Evolutionary conservation across 352 stramenopile genomes (phyloP).

Genomic region (Thraustotheca clavata): DNA sequence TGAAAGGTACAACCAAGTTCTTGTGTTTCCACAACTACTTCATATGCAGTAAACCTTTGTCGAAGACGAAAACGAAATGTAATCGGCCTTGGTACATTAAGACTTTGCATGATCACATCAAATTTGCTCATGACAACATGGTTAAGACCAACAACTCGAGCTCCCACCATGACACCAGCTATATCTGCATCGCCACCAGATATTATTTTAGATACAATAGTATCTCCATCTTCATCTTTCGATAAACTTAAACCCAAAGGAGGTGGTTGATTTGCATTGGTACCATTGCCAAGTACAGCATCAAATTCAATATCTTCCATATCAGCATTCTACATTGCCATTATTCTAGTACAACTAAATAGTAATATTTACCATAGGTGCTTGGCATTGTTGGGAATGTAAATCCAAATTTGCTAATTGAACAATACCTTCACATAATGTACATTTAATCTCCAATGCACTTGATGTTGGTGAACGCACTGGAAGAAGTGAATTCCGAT

Average conservation of each 20-base stretch:
- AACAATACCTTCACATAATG: constrained; percentile 43
- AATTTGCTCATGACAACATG: constrained; percentile 46
- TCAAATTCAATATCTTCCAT: constrained; percentile 16
- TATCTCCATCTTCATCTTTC: constrained; percentile 55
- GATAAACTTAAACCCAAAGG: constrained; percentile 64
- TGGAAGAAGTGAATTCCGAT: background rate
- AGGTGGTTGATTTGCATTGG: no score
- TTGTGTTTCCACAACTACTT: background rate
- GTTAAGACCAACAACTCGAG: constrained; percentile 65
- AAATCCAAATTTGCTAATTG: constrained; percentile 40
- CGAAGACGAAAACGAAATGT: constrained; percentile 46
- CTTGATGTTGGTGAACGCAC: no score
- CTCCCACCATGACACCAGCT: constrained; percentile 57
- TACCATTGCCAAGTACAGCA: background rate
- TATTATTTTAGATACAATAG: constrained; percentile 58
- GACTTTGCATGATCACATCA: constrained; percentile 58
- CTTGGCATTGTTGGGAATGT: constrained; percentile 53
- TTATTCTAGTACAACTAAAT: no score
- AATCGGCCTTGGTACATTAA: constrained; percentile 44
- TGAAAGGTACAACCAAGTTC: background rate
- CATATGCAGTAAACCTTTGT: background rate
- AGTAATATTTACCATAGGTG: constrained; percentile 22
- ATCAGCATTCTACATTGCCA: constrained; percentile 1
- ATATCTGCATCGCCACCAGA: constrained; percentile 45
- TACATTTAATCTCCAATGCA: constrained; percentile 55